Evolutionary conservation across 331 rosid genomes (phyloP).

Genomic region (Erythrophleum ivorense): DNA sequence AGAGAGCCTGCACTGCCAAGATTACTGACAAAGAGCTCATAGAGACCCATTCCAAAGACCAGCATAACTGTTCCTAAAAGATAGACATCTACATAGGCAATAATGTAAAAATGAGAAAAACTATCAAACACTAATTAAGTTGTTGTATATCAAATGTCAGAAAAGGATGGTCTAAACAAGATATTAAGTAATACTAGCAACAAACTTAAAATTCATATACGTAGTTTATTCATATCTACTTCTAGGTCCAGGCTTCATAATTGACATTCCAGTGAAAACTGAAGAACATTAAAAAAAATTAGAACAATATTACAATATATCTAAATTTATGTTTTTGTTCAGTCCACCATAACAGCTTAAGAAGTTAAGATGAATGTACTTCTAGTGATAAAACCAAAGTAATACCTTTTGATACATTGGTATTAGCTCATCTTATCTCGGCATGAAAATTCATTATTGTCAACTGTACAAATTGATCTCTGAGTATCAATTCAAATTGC

Average conservation of each 20-base stretch:
- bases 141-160: neutral
- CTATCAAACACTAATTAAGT: neutral
- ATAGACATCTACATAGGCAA: constrained; percentile 72
- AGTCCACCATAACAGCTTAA: neutral
- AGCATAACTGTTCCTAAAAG: constrained; percentile 98
- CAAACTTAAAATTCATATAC: neutral
- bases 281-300: neutral
- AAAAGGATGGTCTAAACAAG: constrained; percentile 21
- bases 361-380: neutral
- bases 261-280: neutral
- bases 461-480: neutral
- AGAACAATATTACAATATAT: neutral
- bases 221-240: neutral
- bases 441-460: neutral
- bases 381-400: neutral
- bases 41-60: constrained; percentile 97
- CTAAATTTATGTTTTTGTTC: neutral
- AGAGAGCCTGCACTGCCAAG: constrained; percentile 56
- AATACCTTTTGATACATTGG: neutral
- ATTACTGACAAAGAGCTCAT: constrained; percentile 91
- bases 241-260: neutral
- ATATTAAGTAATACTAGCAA: constrained; percentile 7
- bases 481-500: neutral
- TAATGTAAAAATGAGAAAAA: constrained; percentile 39
- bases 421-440: neutral